Evolutionary conservation across 2,329 filamentous ascomycete genomes (phyloP), one percentile per base, ranked within the genome.

Genomic region (Rutstroemia sp.): DNA sequence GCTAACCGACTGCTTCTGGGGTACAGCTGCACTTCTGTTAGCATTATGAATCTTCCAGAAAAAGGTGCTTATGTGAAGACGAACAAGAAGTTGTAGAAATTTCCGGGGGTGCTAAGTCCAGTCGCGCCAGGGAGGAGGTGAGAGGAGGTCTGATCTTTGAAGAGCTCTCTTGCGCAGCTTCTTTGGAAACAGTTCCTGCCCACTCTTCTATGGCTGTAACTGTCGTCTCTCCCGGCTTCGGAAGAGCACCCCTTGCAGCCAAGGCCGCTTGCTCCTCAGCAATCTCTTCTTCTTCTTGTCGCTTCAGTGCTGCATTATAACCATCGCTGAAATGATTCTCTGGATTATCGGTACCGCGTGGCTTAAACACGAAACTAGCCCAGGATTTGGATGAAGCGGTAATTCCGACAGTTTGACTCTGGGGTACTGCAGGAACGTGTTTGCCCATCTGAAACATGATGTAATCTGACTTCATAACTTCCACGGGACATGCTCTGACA

Each of bases 401-500:
- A n/a, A 10, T 42, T 52, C 37, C 53, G 41, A 9, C 4, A 19
- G 9, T 16, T 39, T 37, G 42, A 14, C 21, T 19, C 12, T 10
- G 5, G 5, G 54, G 17, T 8, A 49, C 46, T 3, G 55, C 55
- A n/a, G 57, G 37, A 16, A 19, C 53, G 8, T 60, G 39, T 16
- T 63, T 65, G 3, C 34, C 17, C 7, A 34, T 2, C 14, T 54
- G 51, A 14, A 61, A 10, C 6, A 56, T 47, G 9, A 56, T 9
- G 48, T 54, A 61, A 2, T 5, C 12, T 7, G 34, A 46, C 23
- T 57, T 60, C 5, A 42, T 27, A 0, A 34, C 17, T 17, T 58
- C 30, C n/a, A 44, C 59, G 23, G 54, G 48, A 4, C 60, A 62
- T 39, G 63, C 64, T 27, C 63, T 59, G 7, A 67, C 49, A 3